phyloP scores from a whole-genome alignment of 345 rosid species.

The Erodium maritimum region DNA sequence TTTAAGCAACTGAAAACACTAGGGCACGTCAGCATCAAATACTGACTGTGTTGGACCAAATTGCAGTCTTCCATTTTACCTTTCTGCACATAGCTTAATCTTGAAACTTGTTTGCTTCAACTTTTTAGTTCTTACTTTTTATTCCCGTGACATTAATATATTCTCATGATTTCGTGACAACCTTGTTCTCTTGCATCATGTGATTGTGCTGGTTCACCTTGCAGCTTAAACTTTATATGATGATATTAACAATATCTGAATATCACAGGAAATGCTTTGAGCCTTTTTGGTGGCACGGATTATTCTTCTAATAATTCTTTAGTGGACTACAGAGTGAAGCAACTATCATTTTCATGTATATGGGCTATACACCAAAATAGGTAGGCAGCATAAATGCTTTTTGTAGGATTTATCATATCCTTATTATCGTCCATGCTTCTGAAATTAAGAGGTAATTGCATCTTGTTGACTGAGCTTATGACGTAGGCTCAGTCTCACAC shows the following conservation, averaged over 20 bases:
- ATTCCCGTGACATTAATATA: background rate
- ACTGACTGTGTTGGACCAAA: background rate
- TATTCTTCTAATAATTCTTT: conserved; percentile 32
- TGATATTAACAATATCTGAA: conserved; percentile 11
- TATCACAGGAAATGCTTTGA: conserved; percentile 52
- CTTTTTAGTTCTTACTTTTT: background rate
- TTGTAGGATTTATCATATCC: background rate
- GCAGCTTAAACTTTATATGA: conserved; percentile 9
- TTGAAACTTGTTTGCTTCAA: background rate
- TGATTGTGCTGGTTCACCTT: background rate
- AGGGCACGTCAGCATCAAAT: background rate
- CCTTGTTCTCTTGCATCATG: background rate
- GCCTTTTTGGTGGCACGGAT: conserved; percentile 56
- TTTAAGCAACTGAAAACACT: background rate
- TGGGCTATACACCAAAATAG: conserved; percentile 75
- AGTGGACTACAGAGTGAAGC: conserved; percentile 75
- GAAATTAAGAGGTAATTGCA: background rate
- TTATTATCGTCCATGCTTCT: background rate
- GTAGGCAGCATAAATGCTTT: conserved; percentile 23
- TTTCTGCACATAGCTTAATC: background rate
- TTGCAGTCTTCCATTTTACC: background rate
- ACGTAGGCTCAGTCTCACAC: background rate
- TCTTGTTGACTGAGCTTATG: background rate
- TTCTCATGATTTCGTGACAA: background rate
- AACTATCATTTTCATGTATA: conserved; percentile 54